Conservation (phyloP, 768 basidiomycete genomes). For the Serendipita sp. region DNA sequence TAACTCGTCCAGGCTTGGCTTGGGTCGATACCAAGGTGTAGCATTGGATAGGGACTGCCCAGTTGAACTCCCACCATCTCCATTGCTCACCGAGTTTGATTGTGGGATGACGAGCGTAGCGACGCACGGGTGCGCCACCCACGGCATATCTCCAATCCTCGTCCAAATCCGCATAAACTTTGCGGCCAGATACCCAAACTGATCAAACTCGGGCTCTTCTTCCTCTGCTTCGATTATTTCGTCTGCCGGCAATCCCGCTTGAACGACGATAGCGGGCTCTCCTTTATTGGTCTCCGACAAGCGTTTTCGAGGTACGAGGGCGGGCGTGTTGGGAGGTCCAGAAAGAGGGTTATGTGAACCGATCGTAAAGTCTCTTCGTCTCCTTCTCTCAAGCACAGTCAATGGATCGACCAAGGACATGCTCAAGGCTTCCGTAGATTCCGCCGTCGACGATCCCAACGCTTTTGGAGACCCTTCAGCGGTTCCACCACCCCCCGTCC, state of each 20-base stretch:
- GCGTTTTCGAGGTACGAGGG: too few species aligned
- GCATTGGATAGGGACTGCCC: background rate
- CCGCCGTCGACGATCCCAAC: background rate
- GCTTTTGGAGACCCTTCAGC: background rate
- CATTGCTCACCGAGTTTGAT: background rate
- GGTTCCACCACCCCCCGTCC: background rate
- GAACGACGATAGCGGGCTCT: too few species aligned
- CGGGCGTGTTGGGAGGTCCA: conserved; percentile 1
- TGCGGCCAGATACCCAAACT: background rate
- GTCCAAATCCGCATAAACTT: background rate
- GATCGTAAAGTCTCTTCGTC: background rate
- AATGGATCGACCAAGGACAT: background rate
- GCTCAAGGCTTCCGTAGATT: background rate
- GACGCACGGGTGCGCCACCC: background rate
- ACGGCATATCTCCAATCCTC: background rate
- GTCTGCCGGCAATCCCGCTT: background rate
- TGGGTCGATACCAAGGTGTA: background rate
- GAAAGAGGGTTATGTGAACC: background rate
- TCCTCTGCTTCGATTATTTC: background rate
- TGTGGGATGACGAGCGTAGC: conserved; percentile 4
- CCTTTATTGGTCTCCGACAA: background rate
- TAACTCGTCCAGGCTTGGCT: background rate
- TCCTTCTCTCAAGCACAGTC: background rate
- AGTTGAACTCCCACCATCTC: background rate
- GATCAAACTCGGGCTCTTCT: background rate